phyloP scores from a whole-genome alignment of 352 stramenopile species.

The Globisporangium megalacanthum region DNA sequence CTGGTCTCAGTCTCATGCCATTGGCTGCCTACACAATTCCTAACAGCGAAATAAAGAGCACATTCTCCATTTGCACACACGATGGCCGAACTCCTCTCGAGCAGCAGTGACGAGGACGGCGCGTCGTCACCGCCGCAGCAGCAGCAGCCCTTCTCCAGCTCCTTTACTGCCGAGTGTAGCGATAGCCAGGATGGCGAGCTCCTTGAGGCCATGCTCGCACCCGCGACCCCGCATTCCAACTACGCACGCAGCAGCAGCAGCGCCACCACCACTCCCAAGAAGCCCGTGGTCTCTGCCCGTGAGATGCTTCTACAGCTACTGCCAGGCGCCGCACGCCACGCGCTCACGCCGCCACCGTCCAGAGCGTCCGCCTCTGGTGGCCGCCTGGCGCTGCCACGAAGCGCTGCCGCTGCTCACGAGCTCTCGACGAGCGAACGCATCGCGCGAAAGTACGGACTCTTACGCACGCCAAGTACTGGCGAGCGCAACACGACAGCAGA shows the following conservation, averaged over 20 bases:
- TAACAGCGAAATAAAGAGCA: no score
- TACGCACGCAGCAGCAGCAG: not conserved
- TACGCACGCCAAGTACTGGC: conserved; percentile 11
- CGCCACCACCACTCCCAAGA: conserved; percentile 8
- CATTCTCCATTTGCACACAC: not conserved
- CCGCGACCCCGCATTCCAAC: not conserved
- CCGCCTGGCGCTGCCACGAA: not conserved
- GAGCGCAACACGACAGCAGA: no score
- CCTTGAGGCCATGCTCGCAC: conserved; percentile 7
- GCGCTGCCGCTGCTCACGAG: not conserved
- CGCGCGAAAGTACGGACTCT: conserved; percentile 56
- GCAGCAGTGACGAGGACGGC: conserved; percentile 47
- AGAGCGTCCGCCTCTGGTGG: not conserved
- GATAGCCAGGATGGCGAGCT: conserved; percentile 4
- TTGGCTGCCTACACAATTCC: no score
- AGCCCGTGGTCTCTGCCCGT: conserved; percentile 57
- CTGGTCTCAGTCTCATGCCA: no score
- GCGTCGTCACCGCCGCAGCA: not conserved
- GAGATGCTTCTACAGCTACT: conserved; percentile 52
- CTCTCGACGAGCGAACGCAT: conserved; percentile 46
- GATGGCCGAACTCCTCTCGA: conserved; percentile 65
- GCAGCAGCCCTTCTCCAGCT: not conserved
- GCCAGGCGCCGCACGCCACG: conserved; percentile 6
- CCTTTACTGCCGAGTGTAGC: conserved; percentile 4
- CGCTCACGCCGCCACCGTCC: not conserved